A percentile compares a stretch with the other conserved stretches of the same genome.
These are phyloP conservation scores for Leccinum fibrillosum DNA, from an alignment of 768 basidiomycete species.

Conservation along the genomic window DNA sequence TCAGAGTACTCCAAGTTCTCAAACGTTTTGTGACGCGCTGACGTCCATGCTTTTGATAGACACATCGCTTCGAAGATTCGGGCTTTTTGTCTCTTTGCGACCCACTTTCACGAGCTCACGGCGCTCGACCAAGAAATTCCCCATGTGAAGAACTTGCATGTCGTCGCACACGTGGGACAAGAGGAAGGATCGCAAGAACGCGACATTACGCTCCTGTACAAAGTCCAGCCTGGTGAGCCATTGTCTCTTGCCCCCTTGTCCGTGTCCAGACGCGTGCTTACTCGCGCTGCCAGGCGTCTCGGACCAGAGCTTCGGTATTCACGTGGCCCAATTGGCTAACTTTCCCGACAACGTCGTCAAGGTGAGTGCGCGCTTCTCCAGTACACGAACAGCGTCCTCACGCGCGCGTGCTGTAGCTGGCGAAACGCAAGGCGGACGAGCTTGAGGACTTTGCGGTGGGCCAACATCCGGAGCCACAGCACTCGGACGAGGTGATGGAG, in stretches of 20 bases:
- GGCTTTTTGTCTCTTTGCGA: constrained; percentile 94
- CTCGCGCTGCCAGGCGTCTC: constrained; percentile 59
- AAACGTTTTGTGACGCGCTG: neutral
- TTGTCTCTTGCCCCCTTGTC: neutral
- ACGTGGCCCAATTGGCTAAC: constrained; percentile 95
- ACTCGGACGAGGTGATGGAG: constrained; percentile 60
- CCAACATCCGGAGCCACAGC: constrained; percentile 38
- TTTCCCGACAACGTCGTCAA: constrained; percentile 94
- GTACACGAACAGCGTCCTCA: neutral
- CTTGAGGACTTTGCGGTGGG: constrained; percentile 75
- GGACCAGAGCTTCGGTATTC: constrained; percentile 98
- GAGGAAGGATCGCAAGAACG: constrained; percentile 46
- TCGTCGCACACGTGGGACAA: constrained; percentile 84
- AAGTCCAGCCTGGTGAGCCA: constrained; percentile 69
- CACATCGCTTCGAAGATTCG: constrained; percentile 91
- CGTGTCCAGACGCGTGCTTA: neutral
- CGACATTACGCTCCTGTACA: constrained; percentile 80
- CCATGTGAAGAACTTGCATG: constrained; percentile 93
- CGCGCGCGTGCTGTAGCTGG: constrained; percentile 50
- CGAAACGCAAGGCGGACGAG: constrained; percentile 90
- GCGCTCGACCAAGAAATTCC: constrained; percentile 80
- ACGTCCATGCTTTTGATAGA: constrained; percentile 39
- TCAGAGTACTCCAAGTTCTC: constrained; percentile 68
- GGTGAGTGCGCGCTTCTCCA: constrained; percentile 36
- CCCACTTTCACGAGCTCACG: constrained; percentile 97